These are phyloP conservation scores for Schizothecium vesticola DNA, from an alignment of 495 filamentous ascomycete genomes.

Conservation along the genomic window DNA sequence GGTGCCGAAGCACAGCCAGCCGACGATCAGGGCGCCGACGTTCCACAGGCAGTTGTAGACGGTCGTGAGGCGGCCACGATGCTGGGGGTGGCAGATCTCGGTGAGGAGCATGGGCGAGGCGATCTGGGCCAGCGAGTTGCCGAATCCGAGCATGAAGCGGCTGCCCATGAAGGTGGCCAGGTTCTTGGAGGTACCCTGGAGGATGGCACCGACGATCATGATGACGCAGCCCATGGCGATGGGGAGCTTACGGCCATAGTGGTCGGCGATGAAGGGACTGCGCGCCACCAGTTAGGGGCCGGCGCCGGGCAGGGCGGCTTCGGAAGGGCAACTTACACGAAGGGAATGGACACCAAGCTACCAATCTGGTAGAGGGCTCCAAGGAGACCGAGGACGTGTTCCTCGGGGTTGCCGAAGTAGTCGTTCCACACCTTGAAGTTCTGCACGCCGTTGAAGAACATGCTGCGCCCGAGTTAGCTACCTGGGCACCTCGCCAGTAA, in stretches of 20 bases:
- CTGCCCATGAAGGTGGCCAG: constrained; percentile 42
- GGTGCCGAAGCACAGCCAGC: constrained; percentile 50
- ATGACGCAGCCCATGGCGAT: constrained; percentile 58
- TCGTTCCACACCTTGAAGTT: constrained; percentile 46
- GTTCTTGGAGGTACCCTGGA: constrained; percentile 49
- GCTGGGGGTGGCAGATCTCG: constrained; percentile 61
- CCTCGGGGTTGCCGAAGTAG: constrained; percentile 48
- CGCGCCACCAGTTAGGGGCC: constrained; percentile 14
- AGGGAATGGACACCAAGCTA: constrained; percentile 56
- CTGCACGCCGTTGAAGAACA: constrained; percentile 53
- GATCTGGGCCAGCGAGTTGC: constrained; percentile 54
- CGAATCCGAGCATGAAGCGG: constrained; percentile 52
- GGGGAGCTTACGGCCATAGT: constrained; percentile 55
- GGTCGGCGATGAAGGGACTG: constrained; percentile 56
- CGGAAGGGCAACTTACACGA: constrained; percentile 45
- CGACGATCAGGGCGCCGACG: constrained; percentile 50
- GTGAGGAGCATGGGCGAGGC: constrained; percentile 59
- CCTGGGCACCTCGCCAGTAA: constrained; percentile 10
- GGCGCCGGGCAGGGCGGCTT: not conserved
- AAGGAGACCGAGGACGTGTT: constrained; percentile 55
- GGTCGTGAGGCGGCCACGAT: constrained; percentile 59
- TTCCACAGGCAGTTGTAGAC: constrained; percentile 65
- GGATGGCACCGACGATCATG: constrained; percentile 56
- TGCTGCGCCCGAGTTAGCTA: constrained; percentile 28
- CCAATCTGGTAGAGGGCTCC: constrained; percentile 66